Conservation (phyloP, 441 rosid genomes). For the Eruca vesicaria region DNA sequence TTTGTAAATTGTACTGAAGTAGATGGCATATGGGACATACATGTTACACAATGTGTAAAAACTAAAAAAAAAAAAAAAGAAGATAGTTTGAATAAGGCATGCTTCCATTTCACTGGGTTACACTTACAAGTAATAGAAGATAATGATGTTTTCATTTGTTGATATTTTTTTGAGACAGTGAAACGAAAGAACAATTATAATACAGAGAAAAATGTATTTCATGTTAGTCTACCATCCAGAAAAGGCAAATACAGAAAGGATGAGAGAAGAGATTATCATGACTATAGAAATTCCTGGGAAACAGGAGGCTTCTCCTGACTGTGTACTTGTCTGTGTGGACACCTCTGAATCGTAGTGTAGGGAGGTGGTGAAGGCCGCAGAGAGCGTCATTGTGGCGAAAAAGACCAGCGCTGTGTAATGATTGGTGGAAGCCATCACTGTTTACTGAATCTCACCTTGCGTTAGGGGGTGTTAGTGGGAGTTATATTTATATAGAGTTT, state of each 20-base stretch:
- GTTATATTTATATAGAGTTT: too few species aligned
- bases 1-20: conserved; percentile 66
- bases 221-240: conserved; percentile 24
- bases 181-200: not conserved
- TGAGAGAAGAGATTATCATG: conserved; percentile 33
- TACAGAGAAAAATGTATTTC: not conserved
- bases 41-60: conserved; percentile 10
- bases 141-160: conserved; percentile 9
- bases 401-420: conserved; percentile 27
- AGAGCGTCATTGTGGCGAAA: conserved; percentile 17
- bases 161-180: conserved; percentile 10
- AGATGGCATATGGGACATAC: conserved; percentile 40
- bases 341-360: conserved; percentile 30
- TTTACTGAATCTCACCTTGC: not conserved
- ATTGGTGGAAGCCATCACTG: conserved; percentile 23
- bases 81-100: not conserved
- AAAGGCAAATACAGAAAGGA: conserved; percentile 28
- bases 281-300: conserved; percentile 32
- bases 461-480: too few species aligned
- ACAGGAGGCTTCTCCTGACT: conserved; percentile 24
- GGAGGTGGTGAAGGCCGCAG: conserved; percentile 21
- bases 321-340: not conserved
- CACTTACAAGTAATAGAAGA: not conserved
- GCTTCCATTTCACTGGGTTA: not conserved
- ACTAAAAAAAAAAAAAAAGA: too few species aligned